Percentiles rank a stretch among this genome's conserved stretches.
Evolutionary conservation across 345 rosid species (phyloP).

Genomic region (Brassica juncea): DNA sequence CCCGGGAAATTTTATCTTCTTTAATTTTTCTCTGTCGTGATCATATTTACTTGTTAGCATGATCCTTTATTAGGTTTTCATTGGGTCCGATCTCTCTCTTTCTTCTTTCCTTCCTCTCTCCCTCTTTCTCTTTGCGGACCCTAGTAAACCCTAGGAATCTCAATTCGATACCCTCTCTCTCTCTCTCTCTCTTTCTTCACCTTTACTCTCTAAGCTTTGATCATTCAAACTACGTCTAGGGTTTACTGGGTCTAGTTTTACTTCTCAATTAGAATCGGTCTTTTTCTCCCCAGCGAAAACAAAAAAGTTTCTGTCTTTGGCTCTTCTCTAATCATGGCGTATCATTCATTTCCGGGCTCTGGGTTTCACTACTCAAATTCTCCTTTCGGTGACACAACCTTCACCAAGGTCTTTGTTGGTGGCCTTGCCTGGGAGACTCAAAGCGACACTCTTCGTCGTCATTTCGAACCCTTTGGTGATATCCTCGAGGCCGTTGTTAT

Average conservation of each 20-base stretch:
- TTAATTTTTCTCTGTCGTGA: conserved; percentile 23
- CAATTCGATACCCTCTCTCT: background rate
- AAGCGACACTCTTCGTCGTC: conserved; percentile 77
- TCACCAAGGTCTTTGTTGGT: conserved; percentile 84
- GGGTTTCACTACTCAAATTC: conserved; percentile 72
- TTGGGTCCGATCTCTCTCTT: conserved; percentile 28
- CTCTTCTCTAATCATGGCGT: conserved; percentile 50
- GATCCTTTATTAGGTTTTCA: conserved; percentile 42
- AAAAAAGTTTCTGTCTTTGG: conserved; percentile 2
- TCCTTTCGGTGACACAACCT: conserved; percentile 88
- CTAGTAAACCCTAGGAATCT: conserved; percentile 38
- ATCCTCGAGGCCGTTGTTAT: conserved; percentile 96
- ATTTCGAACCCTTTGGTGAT: conserved; percentile 85
- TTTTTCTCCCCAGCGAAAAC: background rate
- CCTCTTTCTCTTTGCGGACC: conserved; percentile 25
- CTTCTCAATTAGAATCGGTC: conserved; percentile 4
- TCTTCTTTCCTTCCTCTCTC: background rate
- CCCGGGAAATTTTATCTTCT: conserved; percentile 36
- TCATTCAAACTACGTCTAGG: conserved; percentile 23
- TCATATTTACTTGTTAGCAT: conserved; percentile 32
- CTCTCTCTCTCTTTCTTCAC: background rate
- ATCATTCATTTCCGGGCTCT: conserved; percentile 57
- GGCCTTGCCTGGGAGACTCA: conserved; percentile 97
- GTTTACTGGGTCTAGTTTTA: conserved; percentile 40
- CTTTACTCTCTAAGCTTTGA: background rate